These are phyloP conservation scores for Spergularia bocconei DNA, from an alignment of 148 eudicot species.

Conservation along the genomic window DNA sequence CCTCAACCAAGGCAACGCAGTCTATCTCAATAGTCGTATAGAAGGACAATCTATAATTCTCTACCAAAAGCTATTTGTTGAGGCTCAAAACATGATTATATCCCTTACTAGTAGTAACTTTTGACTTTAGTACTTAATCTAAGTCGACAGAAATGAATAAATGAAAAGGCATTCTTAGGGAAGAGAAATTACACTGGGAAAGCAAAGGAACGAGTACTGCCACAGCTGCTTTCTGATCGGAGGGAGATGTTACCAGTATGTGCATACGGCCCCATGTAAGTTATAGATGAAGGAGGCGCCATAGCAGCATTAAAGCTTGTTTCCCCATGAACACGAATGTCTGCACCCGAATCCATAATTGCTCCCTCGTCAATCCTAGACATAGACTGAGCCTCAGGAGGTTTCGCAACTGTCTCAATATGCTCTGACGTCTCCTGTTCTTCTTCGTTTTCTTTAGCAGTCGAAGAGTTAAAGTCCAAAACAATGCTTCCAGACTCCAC, in stretches of 20 bases:
- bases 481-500: conserved; percentile 53
- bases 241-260: conserved; percentile 67
- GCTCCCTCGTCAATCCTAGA: conserved; percentile 32
- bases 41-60: neutral
- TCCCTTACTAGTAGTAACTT: too few species aligned
- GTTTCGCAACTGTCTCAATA: conserved; percentile 27
- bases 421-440: conserved; percentile 27
- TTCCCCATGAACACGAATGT: conserved; percentile 50
- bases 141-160: neutral
- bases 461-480: conserved; percentile 49
- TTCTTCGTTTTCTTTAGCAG: conserved; percentile 15
- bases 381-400: conserved; percentile 31
- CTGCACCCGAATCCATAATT: conserved; percentile 17
- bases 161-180: neutral
- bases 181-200: conserved; percentile 74
- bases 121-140: too few species aligned
- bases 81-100: too few species aligned
- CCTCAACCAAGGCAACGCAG: too few species aligned
- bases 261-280: conserved; percentile 50
- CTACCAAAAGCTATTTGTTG: too few species aligned
- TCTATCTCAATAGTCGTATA: neutral
- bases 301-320: conserved; percentile 67
- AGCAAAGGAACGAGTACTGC: conserved; percentile 92
- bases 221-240: conserved; percentile 85
- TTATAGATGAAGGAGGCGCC: conserved; percentile 45